phyloP scores from a whole-genome alignment of 1,284 basidiomycete genomes.

The Microbotryum intermedium region DNA sequence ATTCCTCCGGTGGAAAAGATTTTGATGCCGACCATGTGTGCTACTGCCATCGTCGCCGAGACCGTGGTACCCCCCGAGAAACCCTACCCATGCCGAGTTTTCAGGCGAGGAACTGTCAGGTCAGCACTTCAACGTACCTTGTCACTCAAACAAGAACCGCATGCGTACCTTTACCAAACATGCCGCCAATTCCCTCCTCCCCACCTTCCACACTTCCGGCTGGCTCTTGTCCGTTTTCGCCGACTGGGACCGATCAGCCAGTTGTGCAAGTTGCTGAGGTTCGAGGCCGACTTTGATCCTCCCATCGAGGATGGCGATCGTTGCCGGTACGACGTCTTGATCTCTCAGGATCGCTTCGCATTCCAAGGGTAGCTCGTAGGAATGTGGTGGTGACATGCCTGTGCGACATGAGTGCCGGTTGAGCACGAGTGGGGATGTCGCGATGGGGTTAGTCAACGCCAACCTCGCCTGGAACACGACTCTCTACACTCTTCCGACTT shows the following conservation, averaged over 20 bases:
- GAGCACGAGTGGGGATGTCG: neutral
- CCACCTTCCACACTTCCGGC: slow-evolving; percentile 58
- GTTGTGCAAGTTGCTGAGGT: slow-evolving; percentile 54
- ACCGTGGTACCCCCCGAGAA: slow-evolving; percentile 83
- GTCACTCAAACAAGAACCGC: neutral
- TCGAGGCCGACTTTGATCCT: slow-evolving; percentile 77
- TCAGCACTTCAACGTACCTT: neutral
- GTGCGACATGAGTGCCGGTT: neutral
- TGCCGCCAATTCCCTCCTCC: slow-evolving; percentile 74
- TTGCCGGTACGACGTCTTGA: slow-evolving; percentile 74
- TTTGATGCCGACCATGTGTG: slow-evolving; percentile 66
- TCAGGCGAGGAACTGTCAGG: neutral
- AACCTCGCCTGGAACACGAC: too few species aligned
- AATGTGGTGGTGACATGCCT: slow-evolving; percentile 29
- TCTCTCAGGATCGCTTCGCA: slow-evolving; percentile 65
- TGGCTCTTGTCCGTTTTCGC: slow-evolving; percentile 4
- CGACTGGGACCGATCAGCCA: slow-evolving; percentile 49
- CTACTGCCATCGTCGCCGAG: slow-evolving; percentile 74
- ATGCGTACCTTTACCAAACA: slow-evolving; percentile 26
- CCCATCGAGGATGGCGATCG: slow-evolving; percentile 77
- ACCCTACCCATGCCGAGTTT: slow-evolving; percentile 2
- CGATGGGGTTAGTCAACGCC: neutral
- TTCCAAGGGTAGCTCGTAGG: slow-evolving; percentile 13
- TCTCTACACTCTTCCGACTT: neutral
- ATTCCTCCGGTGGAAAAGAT: slow-evolving; percentile 40